Base-by-base conservation (phyloP, 2,329 filamentous ascomycete species). In the Exserohilum rostratum region DNA sequence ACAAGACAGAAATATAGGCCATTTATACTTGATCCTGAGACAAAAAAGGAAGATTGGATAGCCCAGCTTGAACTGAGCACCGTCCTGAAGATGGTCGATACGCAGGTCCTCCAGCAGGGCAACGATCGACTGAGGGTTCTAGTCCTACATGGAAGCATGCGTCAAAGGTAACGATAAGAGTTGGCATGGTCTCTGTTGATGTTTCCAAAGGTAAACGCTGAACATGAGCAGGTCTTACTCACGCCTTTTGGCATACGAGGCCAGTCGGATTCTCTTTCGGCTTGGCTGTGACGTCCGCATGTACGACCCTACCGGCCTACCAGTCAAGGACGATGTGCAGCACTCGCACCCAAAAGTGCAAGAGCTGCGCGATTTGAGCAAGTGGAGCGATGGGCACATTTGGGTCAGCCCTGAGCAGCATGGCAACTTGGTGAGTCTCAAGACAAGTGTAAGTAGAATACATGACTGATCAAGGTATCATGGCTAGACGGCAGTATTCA, bases 321-420 rank as follows among this genome's bases (percentile, higher is more conserved):
- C 86, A 0, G 77, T 87, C 15, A 87, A 87, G 60, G 86, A 89
- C 61, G 85, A 87, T 53, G 76, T 79, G 2, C 80, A 84, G n/a
- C 80, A 83, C 52, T 68, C 65, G 3, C 85, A 89, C 60, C 74
- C 78, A 0, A 87, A 86, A 56, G 86, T 89, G 0, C 83, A 85
- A 59, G 87, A 89, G 65, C 77, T 89, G 6, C 79, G 86, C 3
- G 77, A 81, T 6, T 77, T 89, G 1, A 86, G 83, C 57, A 75
- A 70, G 10, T 90, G 86, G 87, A 87, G 83, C 49, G 85, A 89
- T 62, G 87, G 85, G 0, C 87, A 89, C 62, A 64, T 89, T 13
- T 89, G 86, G 87, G 76, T 86, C 9, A 84, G 82, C 7, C 86
- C 86, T 0, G 87, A 89, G 65, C 86, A 89, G 71, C 86, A 89